Evolutionary conservation across 2,329 filamentous ascomycete genomes (phyloP).

Genomic region (Trichophyton benhamiae): DNA sequence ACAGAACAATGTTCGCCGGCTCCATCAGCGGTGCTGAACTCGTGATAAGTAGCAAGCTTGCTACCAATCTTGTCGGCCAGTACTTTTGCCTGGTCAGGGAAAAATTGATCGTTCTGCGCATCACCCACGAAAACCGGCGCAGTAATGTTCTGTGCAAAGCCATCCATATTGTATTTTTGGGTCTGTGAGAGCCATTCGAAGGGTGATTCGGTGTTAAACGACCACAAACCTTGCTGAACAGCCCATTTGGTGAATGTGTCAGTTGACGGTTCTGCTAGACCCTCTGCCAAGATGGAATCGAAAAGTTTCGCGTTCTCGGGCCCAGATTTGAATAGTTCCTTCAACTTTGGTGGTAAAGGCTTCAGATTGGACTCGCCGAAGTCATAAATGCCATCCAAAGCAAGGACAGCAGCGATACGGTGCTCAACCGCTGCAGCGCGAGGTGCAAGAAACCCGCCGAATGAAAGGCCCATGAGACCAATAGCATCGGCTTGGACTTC

Average conservation of each 20-base stretch:
- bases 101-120: constrained; percentile 16
- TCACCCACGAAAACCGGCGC: constrained; percentile 18
- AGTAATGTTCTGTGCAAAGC: constrained; percentile 14
- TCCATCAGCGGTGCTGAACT: constrained; percentile 12
- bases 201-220: constrained; percentile 21
- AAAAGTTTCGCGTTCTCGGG: background rate
- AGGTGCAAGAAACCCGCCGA: constrained; percentile 32
- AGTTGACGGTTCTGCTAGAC: constrained; percentile 3
- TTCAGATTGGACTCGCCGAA: constrained; percentile 12
- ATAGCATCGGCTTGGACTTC: constrained; percentile 24
- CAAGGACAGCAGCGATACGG: constrained; percentile 30
- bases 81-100: constrained; percentile 13
- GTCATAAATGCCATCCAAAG: constrained; percentile 31
- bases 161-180: constrained; percentile 13
- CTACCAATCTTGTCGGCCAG: constrained; percentile 15
- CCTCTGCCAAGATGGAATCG: constrained; percentile 10
- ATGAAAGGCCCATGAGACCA: constrained; percentile 31
- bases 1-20: constrained; percentile 18
- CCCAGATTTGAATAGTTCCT: background rate
- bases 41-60: constrained; percentile 12
- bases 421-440: constrained; percentile 36
- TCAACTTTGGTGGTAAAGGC: constrained; percentile 4
- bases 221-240: constrained; percentile 26
- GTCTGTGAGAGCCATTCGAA: constrained; percentile 19
- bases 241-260: constrained; percentile 20